Conservation (phyloP, 495 filamentous ascomycete species). For the Aspergillus steynii region DNA sequence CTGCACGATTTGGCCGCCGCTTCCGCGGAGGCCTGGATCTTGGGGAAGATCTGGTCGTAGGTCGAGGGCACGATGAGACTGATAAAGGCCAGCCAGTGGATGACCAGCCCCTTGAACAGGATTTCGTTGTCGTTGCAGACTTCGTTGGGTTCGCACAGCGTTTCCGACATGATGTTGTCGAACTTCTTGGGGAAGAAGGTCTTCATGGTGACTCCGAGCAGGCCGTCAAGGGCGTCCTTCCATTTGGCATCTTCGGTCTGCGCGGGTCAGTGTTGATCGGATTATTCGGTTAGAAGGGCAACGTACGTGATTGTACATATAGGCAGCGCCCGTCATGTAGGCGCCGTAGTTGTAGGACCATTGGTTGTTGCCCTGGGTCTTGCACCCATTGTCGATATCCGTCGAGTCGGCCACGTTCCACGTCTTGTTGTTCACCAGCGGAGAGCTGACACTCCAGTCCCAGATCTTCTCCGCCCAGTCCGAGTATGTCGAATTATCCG, state of each 20-base stretch:
- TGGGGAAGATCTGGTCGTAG: slow-evolving; percentile 59
- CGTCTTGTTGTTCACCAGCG: slow-evolving; percentile 53
- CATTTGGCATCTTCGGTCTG: slow-evolving; percentile 57
- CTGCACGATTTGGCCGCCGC: slow-evolving; percentile 70
- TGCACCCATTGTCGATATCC: slow-evolving; percentile 52
- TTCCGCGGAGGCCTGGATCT: slow-evolving; percentile 62
- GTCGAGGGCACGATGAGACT: slow-evolving; percentile 67
- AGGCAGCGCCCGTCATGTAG: slow-evolving; percentile 65
- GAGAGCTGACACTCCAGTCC: slow-evolving; percentile 59
- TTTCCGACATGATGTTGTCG: slow-evolving; percentile 61
- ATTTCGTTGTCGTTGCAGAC: slow-evolving; percentile 71
- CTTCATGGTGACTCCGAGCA: slow-evolving; percentile 51
- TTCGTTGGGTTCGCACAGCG: slow-evolving; percentile 66
- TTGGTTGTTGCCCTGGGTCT: slow-evolving; percentile 53
- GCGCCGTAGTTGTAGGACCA: slow-evolving; percentile 72
- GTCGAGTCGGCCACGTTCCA: slow-evolving; percentile 64
- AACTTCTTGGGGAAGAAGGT: slow-evolving; percentile 59
- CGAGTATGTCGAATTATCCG: slow-evolving; percentile 61
- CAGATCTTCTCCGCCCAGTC: slow-evolving; percentile 69
- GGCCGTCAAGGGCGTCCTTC: slow-evolving; percentile 56
- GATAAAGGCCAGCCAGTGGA: slow-evolving; percentile 72
- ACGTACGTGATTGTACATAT: slow-evolving; percentile 67
- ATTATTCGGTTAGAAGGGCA: background rate
- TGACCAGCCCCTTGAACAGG: slow-evolving; percentile 78
- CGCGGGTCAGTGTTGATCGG: slow-evolving; percentile 20